Evolutionary conservation across 2,329 filamentous ascomycete genomes (phyloP).

Genomic region (Gremmenia infestans): DNA sequence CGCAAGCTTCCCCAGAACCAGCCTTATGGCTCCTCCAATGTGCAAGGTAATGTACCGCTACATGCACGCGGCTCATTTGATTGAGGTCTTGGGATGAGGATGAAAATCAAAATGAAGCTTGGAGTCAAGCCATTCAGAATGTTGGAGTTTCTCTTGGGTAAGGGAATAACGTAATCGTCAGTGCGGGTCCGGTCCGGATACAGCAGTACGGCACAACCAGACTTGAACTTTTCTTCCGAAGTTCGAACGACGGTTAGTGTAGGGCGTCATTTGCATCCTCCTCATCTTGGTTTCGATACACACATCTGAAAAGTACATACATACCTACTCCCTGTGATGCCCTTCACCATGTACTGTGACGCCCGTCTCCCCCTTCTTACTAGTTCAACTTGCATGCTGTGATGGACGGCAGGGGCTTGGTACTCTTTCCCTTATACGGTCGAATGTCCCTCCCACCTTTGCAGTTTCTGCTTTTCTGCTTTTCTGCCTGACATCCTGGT

Average conservation of each 20-base stretch:
- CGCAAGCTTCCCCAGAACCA: neutral
- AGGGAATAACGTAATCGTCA: too few relatives aligned
- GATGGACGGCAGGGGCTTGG: neutral
- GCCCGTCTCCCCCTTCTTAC: conserved; percentile 2
- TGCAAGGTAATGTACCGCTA: too few relatives aligned
- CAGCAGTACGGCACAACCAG: too few relatives aligned
- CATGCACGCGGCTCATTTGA: too few relatives aligned
- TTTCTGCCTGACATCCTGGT: neutral
- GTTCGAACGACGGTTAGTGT: too few relatives aligned
- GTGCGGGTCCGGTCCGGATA: too few relatives aligned
- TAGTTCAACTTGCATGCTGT: conserved; percentile 2
- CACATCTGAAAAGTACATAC: neutral
- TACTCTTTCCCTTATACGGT: neutral
- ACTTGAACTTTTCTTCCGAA: too few relatives aligned
- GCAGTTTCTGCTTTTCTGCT: neutral
- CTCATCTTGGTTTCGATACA: neutral
- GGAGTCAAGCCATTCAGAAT: too few relatives aligned
- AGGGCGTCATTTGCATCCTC: neutral
- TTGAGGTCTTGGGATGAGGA: too few relatives aligned
- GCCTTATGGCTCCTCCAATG: neutral
- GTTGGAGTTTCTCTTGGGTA: too few relatives aligned
- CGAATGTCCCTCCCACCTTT: neutral
- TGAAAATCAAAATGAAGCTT: too few relatives aligned
- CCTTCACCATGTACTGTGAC: conserved; percentile 6
- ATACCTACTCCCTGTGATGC: conserved; percentile 4